These are phyloP conservation scores for Sarcomyxa edulis DNA, from an alignment of 768 basidiomycete species.

Conservation along the genomic window DNA sequence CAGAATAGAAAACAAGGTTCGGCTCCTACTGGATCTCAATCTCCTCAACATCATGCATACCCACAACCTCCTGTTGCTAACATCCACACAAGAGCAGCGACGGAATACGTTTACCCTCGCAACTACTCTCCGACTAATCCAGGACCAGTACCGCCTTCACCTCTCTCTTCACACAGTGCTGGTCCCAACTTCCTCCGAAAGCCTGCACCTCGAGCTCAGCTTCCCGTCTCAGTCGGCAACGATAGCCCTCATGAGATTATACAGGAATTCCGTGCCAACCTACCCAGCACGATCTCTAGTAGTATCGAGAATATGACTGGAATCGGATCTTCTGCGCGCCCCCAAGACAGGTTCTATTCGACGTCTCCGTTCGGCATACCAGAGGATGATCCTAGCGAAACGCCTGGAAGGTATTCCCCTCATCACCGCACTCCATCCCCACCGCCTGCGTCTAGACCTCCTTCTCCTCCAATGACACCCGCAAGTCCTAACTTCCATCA, in stretches of 20 bases:
- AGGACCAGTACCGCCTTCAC: neutral
- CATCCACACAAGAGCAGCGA: slow-evolving; percentile 25
- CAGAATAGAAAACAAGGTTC: slow-evolving; percentile 33
- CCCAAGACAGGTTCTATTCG: slow-evolving; percentile 22
- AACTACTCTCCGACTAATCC: slow-evolving; percentile 12
- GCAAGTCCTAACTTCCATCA: slow-evolving; percentile 17
- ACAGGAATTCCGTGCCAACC: slow-evolving; percentile 30
- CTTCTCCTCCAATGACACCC: too few relatives aligned
- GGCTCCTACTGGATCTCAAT: slow-evolving; percentile 18
- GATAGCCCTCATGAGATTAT: slow-evolving; percentile 22
- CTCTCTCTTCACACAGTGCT: neutral
- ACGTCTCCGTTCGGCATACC: slow-evolving; percentile 19
- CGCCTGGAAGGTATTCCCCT: neutral
- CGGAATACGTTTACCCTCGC: slow-evolving; percentile 22
- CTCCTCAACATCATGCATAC: slow-evolving; percentile 12
- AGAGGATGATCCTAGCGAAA: slow-evolving; percentile 1
- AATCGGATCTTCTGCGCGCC: slow-evolving; percentile 33
- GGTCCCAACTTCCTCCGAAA: slow-evolving; percentile 42
- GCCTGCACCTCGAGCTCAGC: slow-evolving; percentile 56
- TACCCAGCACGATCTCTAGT: slow-evolving; percentile 51
- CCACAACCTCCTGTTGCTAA: slow-evolving; percentile 2
- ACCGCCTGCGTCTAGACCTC: slow-evolving; percentile 16
- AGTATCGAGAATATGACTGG: slow-evolving; percentile 63
- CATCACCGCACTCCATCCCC: slow-evolving; percentile 6
- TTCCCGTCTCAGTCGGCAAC: slow-evolving; percentile 56